Percentiles rank a stretch among this genome's conserved stretches.
Conservation (phyloP, 2,329 filamentous ascomycete species). For the Penicillium sp. region DNA sequence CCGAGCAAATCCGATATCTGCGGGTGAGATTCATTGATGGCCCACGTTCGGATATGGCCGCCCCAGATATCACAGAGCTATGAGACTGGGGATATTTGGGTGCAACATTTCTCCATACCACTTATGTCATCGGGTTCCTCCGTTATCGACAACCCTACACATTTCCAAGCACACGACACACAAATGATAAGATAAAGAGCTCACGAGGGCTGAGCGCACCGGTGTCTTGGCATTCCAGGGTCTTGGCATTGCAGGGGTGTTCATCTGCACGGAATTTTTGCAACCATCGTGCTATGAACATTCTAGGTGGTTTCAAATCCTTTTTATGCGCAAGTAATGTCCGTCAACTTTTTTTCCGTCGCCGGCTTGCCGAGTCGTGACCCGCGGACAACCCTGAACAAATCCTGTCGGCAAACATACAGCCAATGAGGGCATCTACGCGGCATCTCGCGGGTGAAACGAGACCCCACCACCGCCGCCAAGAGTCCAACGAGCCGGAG, state of each 20-base stretch:
- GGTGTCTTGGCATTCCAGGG: constrained; percentile 15
- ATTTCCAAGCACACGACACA: background rate
- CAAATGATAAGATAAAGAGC: constrained; percentile 12
- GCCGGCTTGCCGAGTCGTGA: constrained; percentile 12
- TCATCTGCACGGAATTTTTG: background rate
- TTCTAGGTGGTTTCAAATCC: background rate
- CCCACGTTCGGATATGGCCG: constrained; percentile 9
- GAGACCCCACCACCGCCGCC: constrained; percentile 7
- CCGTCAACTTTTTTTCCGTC: background rate
- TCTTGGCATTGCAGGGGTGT: constrained; percentile 13
- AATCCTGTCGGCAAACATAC: constrained; percentile 11
- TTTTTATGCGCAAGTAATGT: background rate
- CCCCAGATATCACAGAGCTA: background rate
- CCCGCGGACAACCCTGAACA: constrained; percentile 3
- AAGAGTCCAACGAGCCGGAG: constrained; percentile 17
- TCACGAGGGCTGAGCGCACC: constrained; percentile 8
- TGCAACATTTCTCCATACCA: background rate
- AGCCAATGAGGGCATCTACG: constrained; percentile 11
- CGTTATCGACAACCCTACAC: constrained; percentile 13
- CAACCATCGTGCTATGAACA: background rate
- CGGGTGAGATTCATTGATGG: background rate
- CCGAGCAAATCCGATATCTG: background rate
- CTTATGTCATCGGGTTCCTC: constrained; percentile 7
- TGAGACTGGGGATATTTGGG: background rate
- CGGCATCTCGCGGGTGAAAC: background rate